Base-by-base conservation (phyloP, 768 basidiomycete species). In the Mycena olivaceomarginata region DNA sequence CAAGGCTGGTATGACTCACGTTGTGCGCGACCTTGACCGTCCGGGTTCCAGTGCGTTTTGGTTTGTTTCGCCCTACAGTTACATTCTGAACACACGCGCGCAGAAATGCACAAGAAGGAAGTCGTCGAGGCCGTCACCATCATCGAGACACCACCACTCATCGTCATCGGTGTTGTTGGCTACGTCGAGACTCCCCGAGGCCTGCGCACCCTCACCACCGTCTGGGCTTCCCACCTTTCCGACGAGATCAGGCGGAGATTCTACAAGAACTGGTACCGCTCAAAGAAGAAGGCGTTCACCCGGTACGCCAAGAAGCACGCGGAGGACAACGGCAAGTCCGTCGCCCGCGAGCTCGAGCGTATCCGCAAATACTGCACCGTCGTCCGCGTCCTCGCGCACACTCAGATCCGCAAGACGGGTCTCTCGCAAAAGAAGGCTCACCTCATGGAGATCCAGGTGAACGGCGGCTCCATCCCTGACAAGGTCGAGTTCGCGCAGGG, bases 221-320 rank as follows among this genome's bases (percentile, higher is more conserved):
- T 98, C 86, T 97, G 96, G 98, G 98, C 98, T 63, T 95, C 96
- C 81, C 98, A 99, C 87, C 93, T 99, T 57, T 98, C 97, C 51
- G 98, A 99, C 86, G 98, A 99, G 86, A 86, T 99, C 86, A 99
- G 98, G 90, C 96, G 98, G 84, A 94, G 98, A 82, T 99, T 99
- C 94, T 99, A 99, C 95, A 98, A 97, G 92, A 98, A 98, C 93
- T 99, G 98, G 98, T 99, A 99, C 92, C 94, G 96, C 82, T 98
- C 97, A 66, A 99, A 99, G 96, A 99, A 99, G 93, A 99, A 99
- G 94, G 98, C 98, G 53, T 99, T 99, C 93, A 99, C 98, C 84
- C 97, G 97, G 85, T 99, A 99, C 88, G 98, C 98, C 86, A 98
- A 98, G 94, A 99, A 98, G 91, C 95, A 98, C 86, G 95, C 98